Evolutionary conservation across 148 eudicot species (phyloP), one percentile per base, ranked within the genome.

Genomic region (Nepenthes mirabilis): DNA sequence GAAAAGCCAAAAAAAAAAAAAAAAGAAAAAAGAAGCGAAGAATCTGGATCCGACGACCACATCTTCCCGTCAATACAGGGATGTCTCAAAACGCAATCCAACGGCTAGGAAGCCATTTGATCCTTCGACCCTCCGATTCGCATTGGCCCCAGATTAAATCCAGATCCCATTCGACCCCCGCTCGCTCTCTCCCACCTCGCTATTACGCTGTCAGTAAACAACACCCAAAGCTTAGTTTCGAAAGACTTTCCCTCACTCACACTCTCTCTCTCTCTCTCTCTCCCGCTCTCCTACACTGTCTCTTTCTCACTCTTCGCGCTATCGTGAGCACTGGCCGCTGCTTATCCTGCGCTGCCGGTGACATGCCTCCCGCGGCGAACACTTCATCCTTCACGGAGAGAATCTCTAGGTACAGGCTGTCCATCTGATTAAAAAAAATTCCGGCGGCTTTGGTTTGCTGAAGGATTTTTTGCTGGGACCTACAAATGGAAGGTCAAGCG

Each of bases 401-500:
- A 56, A 74, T 68, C 63, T 68, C 69, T 1, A 60, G 80, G 36
- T 69, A 75, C 77, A 65, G 77, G 33, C 1, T 11, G 11, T 9
- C 58, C 3, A 23, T 13, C 58, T 32, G 14, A 52, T 6, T 3
- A 14, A 52, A 11, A 55, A 49, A 6, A 2, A 34, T 10, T 55
- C 57, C 34, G 52, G 47, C 43, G 43, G 52, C 57, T n/a, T 11
- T n/a, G 14, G 2, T 49, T n/a, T 49, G 3, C 48, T 11, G 14
- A 49, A 49, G 14, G 12, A 49, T n/a, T 12, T 11, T n/a, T 49
- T 49, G 52, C 23, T 23, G 23, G 14, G 12, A 49, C 52, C 14
- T 2, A 49, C 52, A 49, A 49, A 88, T 85, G 91, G 91, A 83
- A 45, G 68, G 70, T 55, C 83, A 69, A 69, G 75, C 75, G 64